phyloP scores from a whole-genome alignment of 1,284 basidiomycete species.

The Fomitopsis schrenkii region DNA sequence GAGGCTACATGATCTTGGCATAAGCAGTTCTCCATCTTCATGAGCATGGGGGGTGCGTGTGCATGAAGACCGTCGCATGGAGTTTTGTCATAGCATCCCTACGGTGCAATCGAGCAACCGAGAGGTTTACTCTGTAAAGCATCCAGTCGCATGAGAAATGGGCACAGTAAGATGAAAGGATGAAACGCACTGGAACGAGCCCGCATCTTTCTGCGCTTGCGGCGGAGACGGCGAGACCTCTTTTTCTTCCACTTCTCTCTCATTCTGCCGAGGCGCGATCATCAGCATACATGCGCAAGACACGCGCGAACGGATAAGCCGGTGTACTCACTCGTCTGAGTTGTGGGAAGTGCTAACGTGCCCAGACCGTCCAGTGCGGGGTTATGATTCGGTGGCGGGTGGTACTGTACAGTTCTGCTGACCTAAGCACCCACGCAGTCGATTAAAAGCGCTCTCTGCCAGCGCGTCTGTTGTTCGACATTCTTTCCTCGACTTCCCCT shows the following conservation, averaged over 20 bases:
- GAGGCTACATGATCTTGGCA: conserved; percentile 16
- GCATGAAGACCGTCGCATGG: conserved; percentile 14
- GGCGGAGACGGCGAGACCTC: conserved; percentile 81
- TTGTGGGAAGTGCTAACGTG: conserved; percentile 27
- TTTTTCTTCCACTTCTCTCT: conserved; percentile 94
- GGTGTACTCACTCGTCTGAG: conserved; percentile 26
- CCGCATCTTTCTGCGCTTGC: conserved; percentile 90
- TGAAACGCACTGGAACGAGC: conserved; percentile 78
- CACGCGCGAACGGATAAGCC: neutral
- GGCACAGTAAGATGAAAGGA: neutral
- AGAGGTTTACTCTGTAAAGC: conserved; percentile 27
- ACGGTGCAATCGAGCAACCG: conserved; percentile 25
- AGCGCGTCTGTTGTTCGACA: neutral
- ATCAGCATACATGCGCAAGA: conserved; percentile 6
- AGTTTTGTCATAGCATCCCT: conserved; percentile 17
- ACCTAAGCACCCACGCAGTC: conserved; percentile 17
- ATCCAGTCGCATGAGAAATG: neutral
- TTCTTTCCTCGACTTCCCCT: neutral
- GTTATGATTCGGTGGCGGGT: conserved; percentile 21
- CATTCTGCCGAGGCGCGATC: conserved; percentile 43
- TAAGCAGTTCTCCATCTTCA: conserved; percentile 10
- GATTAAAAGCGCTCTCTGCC: neutral
- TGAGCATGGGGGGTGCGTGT: conserved; percentile 11
- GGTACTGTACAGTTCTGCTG: conserved; percentile 48
- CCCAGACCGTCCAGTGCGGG: conserved; percentile 14